These are phyloP conservation scores for Aspergillus carlsbadensis DNA, from an alignment of 495 filamentous ascomycete species.

Conservation along the genomic window DNA sequence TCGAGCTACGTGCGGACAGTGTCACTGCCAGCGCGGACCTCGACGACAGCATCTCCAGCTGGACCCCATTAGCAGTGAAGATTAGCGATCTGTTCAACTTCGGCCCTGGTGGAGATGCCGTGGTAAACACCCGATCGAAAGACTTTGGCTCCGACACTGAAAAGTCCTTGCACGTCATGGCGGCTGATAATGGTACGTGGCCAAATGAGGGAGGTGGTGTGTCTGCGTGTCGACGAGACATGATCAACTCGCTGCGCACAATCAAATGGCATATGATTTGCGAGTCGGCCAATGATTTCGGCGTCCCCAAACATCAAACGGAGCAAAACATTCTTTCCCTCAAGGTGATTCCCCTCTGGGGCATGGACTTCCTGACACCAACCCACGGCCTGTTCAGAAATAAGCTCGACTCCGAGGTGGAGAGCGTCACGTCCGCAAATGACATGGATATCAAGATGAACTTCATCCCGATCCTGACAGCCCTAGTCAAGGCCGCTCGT, in stretches of 20 bases:
- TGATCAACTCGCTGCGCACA: conserved; percentile 61
- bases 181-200: conserved; percentile 65
- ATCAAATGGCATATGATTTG: conserved; percentile 68
- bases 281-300: conserved; percentile 65
- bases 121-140: conserved; percentile 42
- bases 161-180: conserved; percentile 58
- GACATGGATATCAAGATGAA: conserved; percentile 57
- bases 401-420: conserved; percentile 60
- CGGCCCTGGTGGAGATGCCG: conserved; percentile 59
- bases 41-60: conserved; percentile 56
- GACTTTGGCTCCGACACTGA: conserved; percentile 50
- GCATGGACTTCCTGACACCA: conserved; percentile 61
- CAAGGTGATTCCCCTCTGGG: conserved; percentile 67
- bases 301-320: conserved; percentile 64
- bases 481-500: conserved; percentile 58
- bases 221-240: conserved; percentile 64
- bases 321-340: conserved; percentile 65
- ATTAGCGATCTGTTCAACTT: conserved; percentile 63
- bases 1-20: conserved; percentile 55
- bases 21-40: conserved; percentile 63
- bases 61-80: conserved; percentile 61
- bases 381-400: conserved; percentile 64
- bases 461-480: conserved; percentile 61
- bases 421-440: conserved; percentile 52
- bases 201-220: conserved; percentile 67